Conservation (phyloP, 1,284 basidiomycete genomes). For the Mrakiaceae sp. region DNA sequence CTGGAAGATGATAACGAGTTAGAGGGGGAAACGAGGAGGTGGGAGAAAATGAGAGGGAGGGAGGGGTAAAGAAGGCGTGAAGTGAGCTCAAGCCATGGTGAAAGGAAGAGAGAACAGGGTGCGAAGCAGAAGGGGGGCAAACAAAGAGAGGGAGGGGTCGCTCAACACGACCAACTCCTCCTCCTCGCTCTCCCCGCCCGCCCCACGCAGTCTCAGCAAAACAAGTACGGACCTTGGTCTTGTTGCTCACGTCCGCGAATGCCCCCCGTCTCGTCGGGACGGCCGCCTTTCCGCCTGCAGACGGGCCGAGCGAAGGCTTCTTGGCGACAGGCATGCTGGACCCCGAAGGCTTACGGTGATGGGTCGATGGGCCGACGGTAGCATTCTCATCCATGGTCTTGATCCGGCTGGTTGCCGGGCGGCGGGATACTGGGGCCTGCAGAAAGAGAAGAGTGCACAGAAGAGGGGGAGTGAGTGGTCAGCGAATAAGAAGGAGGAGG, state of each 20-base stretch:
- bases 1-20: background rate
- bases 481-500: background rate
- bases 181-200: too few relatives aligned
- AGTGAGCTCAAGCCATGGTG: background rate
- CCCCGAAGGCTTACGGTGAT: conserved; percentile 12
- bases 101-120: background rate
- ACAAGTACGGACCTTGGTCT: conserved; percentile 7
- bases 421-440: conserved; percentile 6
- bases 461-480: background rate
- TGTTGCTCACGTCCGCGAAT: conserved; percentile 15
- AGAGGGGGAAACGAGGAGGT: background rate
- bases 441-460: background rate
- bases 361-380: background rate
- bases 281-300: conserved; percentile 13
- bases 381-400: conserved; percentile 15
- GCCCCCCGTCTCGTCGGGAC: conserved; percentile 12
- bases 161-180: too few relatives aligned
- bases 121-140: too few relatives aligned
- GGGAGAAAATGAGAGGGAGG: background rate
- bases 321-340: background rate
- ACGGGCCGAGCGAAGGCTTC: background rate
- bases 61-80: background rate
- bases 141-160: too few relatives aligned
- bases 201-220: too few relatives aligned
- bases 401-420: background rate